Evolutionary conservation across 2,329 filamentous ascomycete species (phyloP), one percentile per base, ranked within the genome.

Genomic region (Aspergillus spinulosporus): DNA sequence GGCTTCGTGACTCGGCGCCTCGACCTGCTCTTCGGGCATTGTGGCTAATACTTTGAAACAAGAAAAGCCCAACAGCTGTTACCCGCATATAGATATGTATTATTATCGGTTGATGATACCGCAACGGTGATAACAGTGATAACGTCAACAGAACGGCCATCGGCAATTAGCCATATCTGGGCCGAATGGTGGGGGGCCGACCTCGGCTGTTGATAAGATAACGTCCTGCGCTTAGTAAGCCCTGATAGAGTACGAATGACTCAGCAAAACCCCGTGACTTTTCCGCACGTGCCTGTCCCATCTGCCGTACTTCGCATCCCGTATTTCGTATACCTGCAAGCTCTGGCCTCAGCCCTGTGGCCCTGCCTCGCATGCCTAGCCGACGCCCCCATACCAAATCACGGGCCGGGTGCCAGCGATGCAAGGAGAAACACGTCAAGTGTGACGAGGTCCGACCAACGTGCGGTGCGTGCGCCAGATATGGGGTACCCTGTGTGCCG

Each of bases 321-420:
- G 42, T 44, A 44, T 29, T 29, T 29, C 40, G 40, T 43, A 43
- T 39, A 8, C 4, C n/a, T n/a, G 7, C 40, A 26, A 14, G 14
- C n/a, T 43, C 39, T 21, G 36, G n/a, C 14, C 15, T 7, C 15
- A 14, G 3, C 7, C 8, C 26, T 0, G 7, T 28, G 11, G 9
- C 6, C 37, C 26, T 21, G 21, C 21, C 28, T 12, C n/a, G 15
- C 26, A 46, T 46, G 44, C 29, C 44, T 14, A 9, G n/a, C 9
- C 46, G 46, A 39, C 46, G 46, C 15, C 46, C 46, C 9, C 46
- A 49, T 29, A 39, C 46, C 3, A 49, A 49, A 39, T 40, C 46
- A 2, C 46, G 46, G 2, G 5, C 32, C 9, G 46, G 46, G 5
- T 49, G 46, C 21, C 14, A 26, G 15, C 14, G 46, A 49, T 49